Evolutionary conservation across 768 basidiomycete genomes (phyloP).

Genomic region (Kwoniella dejecticola): DNA sequence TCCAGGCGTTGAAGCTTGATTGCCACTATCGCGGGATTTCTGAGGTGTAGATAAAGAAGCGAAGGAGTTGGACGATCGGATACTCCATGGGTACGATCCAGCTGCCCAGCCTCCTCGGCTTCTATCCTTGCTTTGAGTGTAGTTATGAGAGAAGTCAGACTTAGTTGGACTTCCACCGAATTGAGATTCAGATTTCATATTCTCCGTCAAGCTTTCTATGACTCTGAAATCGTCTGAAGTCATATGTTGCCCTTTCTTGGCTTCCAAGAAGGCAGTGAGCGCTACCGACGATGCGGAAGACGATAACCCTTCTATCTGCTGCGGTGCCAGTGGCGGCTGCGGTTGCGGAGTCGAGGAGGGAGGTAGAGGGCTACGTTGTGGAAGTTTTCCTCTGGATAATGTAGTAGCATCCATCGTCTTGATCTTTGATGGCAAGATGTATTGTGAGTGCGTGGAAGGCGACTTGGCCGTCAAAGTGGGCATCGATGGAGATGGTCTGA

Average conservation of each 20-base stretch:
- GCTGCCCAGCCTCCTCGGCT: constrained; percentile 35
- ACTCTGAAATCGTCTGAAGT: constrained; percentile 36
- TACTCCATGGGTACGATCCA: constrained; percentile 21
- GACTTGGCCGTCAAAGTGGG: constrained; percentile 10
- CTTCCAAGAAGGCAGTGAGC: constrained; percentile 39
- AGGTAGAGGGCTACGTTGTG: constrained; percentile 12
- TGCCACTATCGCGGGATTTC: neutral
- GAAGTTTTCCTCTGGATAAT: neutral
- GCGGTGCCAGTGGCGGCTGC: neutral
- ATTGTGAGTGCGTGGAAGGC: neutral
- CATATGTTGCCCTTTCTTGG: constrained; percentile 37
- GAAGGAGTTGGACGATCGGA: constrained; percentile 6
- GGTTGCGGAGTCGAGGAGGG: constrained; percentile 5
- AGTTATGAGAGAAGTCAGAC: neutral
- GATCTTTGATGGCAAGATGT: neutral
- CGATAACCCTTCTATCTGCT: neutral
- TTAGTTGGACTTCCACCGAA: constrained; percentile 4
- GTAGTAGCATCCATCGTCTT: neutral
- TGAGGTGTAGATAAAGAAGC: constrained; percentile 15
- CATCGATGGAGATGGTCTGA: constrained; percentile 16
- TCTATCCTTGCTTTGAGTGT: neutral
- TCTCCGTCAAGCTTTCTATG: constrained; percentile 36
- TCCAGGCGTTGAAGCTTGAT: constrained; percentile 8
- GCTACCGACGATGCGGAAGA: constrained; percentile 35
- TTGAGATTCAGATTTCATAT: constrained; percentile 35